Base-by-base conservation (phyloP, 2,329 filamentous ascomycete species). In the Diaporthe australafricana region DNA sequence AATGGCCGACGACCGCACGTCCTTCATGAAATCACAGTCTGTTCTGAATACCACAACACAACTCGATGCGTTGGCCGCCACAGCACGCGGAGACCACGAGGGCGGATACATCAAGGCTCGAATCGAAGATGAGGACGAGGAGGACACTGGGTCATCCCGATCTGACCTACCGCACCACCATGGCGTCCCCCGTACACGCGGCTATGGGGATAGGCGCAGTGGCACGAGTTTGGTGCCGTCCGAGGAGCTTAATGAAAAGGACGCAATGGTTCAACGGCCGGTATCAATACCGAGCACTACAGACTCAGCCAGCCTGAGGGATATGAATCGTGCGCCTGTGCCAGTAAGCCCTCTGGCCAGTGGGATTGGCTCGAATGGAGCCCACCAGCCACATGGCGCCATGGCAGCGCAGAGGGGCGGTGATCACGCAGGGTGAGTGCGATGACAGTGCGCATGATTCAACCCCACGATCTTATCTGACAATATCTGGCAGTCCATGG, bases 1-100 rank as follows among this genome's bases (percentile, higher is more conserved):
- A 81, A 96, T 97, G 93, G 91, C 92, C 71, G 94, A 97, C 79
- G 94, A 97, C 83, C 92, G 94, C 77, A 93, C 93, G 69, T 96
- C 93, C 16, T 97, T 97, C 85, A 96, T 96, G 89, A 96, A 96
- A 85, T 96, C 93, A 32, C 92, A 94, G 79, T 91, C 92, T 12
- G 90, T 94, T 77, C 86, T 96, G 62, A 89, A 81, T 20, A 82
- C 82, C 38, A 93, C 91, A 17, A 95, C 92, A 3, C 94, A 97
- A 82, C 87, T 97, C 63, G 94, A 96, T 80, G 94, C 94, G 3
- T 86, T 96, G 68, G 94, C 93, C 75, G 93, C 92, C 25, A 96
- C 94, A 20, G 94, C 94, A 30, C 90, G 94, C 77, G 93, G 93
- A 72, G 93, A 95, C 77, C 92, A 91, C 76, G 89, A 89, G 77